A percentile compares a stretch with the other conserved stretches of the same genome.
Evolutionary conservation across 2,329 filamentous ascomycete genomes (phyloP).

Genomic region (Cadophora malorum): DNA sequence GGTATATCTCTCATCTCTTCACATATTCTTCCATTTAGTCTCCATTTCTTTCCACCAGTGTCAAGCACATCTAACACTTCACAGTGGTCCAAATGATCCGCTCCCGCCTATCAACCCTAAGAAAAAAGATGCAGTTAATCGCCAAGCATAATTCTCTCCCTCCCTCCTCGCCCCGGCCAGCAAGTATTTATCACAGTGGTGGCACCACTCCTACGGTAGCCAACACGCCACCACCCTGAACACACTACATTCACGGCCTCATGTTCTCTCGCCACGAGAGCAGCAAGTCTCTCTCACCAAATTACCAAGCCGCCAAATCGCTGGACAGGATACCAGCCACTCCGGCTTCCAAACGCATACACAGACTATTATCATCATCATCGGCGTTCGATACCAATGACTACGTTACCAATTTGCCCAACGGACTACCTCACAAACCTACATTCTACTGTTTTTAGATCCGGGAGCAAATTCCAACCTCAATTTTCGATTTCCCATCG

Average conservation of each 20-base stretch:
- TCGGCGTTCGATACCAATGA: slow-evolving; percentile 21
- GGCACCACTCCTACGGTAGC: slow-evolving; percentile 44
- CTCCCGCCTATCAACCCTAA: slow-evolving; percentile 60
- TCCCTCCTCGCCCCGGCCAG: slow-evolving; percentile 41
- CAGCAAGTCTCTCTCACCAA: slow-evolving; percentile 1
- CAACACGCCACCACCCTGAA: slow-evolving; percentile 43
- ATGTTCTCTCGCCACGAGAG: not conserved
- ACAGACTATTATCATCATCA: slow-evolving; percentile 11
- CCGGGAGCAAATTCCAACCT: slow-evolving; percentile 6
- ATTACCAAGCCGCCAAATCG: not conserved
- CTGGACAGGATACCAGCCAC: slow-evolving; percentile 19
- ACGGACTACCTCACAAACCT: not conserved
- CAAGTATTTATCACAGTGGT: slow-evolving; percentile 42
- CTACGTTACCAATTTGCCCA: slow-evolving; percentile 8
- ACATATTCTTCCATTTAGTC: slow-evolving; percentile 7
- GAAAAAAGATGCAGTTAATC: slow-evolving; percentile 67
- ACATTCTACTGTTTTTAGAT: slow-evolving; percentile 23
- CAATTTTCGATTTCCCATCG: not conserved
- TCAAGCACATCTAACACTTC: slow-evolving; percentile 39
- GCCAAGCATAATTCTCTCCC: slow-evolving; percentile 51
- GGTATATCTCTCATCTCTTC: slow-evolving; percentile 56
- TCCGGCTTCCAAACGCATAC: not conserved
- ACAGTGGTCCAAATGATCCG: slow-evolving; percentile 69
- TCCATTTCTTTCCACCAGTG: not conserved
- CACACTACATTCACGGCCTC: not conserved